Percentiles rank a stretch among this genome's conserved stretches.
Conservation (phyloP, 257 asterid species). For the Fraxinus anomala region DNA sequence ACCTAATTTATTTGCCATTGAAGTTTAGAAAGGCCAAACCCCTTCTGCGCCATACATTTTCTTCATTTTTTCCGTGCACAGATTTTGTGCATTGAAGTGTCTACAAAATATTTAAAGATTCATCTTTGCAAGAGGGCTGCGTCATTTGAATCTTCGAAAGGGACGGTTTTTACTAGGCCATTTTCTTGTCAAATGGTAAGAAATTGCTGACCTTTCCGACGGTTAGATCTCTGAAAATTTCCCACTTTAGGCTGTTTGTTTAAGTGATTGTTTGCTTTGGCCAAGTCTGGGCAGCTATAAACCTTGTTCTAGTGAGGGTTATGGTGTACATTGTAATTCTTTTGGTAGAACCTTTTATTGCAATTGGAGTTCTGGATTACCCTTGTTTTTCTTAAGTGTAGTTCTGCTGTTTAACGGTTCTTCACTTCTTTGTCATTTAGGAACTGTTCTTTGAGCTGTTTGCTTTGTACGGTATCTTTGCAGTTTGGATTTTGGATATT, state of each 20-base stretch:
- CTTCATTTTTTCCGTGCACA: constrained; percentile 27
- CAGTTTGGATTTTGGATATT: background rate
- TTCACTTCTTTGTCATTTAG: constrained; percentile 18
- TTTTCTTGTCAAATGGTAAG: constrained; percentile 27
- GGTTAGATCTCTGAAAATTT: constrained; percentile 42
- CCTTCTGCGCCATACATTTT: constrained; percentile 27
- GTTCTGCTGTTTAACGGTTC: constrained; percentile 17
- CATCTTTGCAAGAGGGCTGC: constrained; percentile 25
- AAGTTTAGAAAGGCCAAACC: constrained; percentile 40
- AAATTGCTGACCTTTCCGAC: constrained; percentile 32
- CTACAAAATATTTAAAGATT: constrained; percentile 23
- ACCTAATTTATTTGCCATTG: constrained; percentile 28
- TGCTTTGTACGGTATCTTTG: constrained; percentile 9
- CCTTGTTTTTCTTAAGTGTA: constrained; percentile 3
- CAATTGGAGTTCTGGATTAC: constrained; percentile 7
- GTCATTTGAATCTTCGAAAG: constrained; percentile 32
- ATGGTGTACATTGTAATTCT: background rate
- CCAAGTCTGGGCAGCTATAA: background rate
- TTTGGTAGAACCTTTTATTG: constrained; percentile 7
- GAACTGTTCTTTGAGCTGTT: constrained; percentile 8
- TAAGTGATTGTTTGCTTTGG: constrained; percentile 13
- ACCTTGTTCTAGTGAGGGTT: constrained; percentile 1
- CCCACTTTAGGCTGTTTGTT: constrained; percentile 17
- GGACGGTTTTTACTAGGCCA: constrained; percentile 17
- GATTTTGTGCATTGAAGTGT: constrained; percentile 30